These are phyloP conservation scores for Plantago major DNA, from an alignment of 257 asterid species.

Conservation along the genomic window DNA sequence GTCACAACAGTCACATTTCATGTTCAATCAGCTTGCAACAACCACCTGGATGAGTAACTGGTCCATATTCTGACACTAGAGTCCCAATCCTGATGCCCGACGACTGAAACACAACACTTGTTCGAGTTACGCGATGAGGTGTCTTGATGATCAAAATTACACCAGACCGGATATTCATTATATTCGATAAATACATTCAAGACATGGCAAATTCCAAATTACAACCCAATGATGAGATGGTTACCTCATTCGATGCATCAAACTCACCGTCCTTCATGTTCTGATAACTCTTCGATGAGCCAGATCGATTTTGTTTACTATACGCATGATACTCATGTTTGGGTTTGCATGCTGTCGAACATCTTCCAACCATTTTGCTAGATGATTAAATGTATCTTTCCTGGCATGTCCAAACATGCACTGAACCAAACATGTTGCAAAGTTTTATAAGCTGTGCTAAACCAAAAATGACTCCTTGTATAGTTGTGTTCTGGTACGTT, in stretches of 20 bases:
- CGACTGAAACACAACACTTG: conserved; percentile 38
- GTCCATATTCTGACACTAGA: conserved; percentile 28
- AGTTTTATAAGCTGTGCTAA: too few species aligned
- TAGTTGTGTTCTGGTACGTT: too few species aligned
- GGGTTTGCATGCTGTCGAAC: conserved; percentile 82
- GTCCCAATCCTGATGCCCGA: conserved; percentile 71
- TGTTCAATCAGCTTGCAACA: conserved; percentile 51
- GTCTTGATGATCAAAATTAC: neutral
- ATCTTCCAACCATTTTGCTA: conserved; percentile 83
- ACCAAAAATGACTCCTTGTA: too few species aligned
- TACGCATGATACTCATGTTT: conserved; percentile 68
- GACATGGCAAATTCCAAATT: too few species aligned
- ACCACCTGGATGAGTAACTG: conserved; percentile 60
- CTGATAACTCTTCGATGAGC: conserved; percentile 69
- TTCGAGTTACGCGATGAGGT: neutral
- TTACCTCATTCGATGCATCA: conserved; percentile 74
- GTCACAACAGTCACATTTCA: conserved; percentile 1
- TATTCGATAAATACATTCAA: too few species aligned
- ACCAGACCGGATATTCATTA: too few species aligned
- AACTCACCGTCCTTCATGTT: conserved; percentile 71
- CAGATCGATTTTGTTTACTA: conserved; percentile 76
- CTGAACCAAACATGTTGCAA: too few species aligned
- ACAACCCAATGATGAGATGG: too few species aligned
- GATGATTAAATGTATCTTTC: conserved; percentile 81
- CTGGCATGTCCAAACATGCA: conserved; percentile 7